phyloP scores from a whole-genome alignment of 2,329 filamentous ascomycete species.

The Didymosphaeria variabile region DNA sequence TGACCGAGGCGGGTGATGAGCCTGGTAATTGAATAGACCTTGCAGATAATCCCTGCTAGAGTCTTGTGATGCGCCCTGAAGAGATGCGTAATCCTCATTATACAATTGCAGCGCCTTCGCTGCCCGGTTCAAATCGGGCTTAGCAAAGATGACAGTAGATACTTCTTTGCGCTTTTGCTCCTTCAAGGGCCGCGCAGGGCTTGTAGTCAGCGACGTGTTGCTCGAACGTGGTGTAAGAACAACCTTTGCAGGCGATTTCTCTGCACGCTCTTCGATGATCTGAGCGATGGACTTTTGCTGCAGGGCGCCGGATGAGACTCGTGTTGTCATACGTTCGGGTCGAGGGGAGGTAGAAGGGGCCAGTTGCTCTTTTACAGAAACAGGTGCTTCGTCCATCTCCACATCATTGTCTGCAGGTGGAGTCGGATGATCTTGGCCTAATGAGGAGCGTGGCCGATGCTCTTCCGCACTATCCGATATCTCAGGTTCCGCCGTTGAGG shows the following conservation, averaged over 20 bases:
- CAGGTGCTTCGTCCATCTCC: constrained; percentile 43
- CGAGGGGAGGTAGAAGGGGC: constrained; percentile 28
- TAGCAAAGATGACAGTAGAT: constrained; percentile 81
- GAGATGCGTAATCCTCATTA: constrained; percentile 52
- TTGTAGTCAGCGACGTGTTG: constrained; percentile 36
- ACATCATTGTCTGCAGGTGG: constrained; percentile 47
- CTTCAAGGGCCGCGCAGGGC: constrained; percentile 33
- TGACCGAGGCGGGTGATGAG: constrained; percentile 65
- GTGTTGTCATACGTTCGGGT: constrained; percentile 70
- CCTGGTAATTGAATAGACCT: constrained; percentile 66
- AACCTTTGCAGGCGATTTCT: constrained; percentile 59
- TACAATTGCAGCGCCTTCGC: constrained; percentile 43
- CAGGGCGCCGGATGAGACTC: constrained; percentile 75
- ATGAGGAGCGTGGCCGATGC: constrained; percentile 22
- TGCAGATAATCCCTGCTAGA: constrained; percentile 67
- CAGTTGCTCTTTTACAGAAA: constrained; percentile 19
- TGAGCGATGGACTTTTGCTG: constrained; percentile 77
- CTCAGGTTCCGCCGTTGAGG: constrained; percentile 35
- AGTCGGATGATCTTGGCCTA: constrained; percentile 41
- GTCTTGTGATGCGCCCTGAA: constrained; percentile 58
- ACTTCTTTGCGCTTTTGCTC: constrained; percentile 66
- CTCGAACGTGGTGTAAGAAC: constrained; percentile 50
- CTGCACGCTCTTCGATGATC: constrained; percentile 71
- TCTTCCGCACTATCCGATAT: constrained; percentile 26
- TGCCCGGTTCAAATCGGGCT: constrained; percentile 56